Conservation (phyloP, 345 rosid genomes). For the Passiflora organensis region DNA sequence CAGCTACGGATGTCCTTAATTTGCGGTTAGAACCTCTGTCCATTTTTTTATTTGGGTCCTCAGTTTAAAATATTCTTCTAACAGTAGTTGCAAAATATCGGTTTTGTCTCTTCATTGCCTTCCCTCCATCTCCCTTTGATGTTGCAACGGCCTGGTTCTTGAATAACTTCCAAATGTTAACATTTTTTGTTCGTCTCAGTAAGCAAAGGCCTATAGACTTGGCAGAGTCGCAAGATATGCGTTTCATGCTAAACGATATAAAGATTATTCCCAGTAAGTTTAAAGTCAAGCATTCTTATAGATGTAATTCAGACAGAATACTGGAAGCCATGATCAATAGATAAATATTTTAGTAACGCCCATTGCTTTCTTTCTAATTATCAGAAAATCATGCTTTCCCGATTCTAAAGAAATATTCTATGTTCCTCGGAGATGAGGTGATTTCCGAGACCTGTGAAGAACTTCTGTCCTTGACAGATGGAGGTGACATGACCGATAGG, state of each 20-base stretch:
- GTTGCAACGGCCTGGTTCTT: background rate
- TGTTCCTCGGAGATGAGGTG: slow-evolving; percentile 29
- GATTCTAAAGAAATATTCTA: slow-evolving; percentile 26
- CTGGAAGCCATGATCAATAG: background rate
- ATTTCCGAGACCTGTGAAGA: slow-evolving; percentile 29
- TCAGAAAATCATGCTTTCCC: slow-evolving; percentile 46
- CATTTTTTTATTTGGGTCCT: slow-evolving; percentile 1
- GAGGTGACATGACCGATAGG: slow-evolving; percentile 30
- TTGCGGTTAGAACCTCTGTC: slow-evolving; percentile 51
- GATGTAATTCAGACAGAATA: background rate
- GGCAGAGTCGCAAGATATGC: slow-evolving; percentile 80
- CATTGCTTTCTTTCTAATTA: slow-evolving; percentile 13
- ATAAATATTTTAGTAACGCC: slow-evolving; percentile 23
- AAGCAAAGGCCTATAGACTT: slow-evolving; percentile 75
- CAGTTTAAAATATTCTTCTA: background rate
- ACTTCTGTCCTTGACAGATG: slow-evolving; percentile 22
- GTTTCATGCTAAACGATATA: slow-evolving; percentile 57
- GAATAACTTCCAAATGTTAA: slow-evolving; percentile 16
- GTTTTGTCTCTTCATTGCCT: background rate
- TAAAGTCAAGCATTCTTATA: background rate
- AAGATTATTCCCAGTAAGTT: slow-evolving; percentile 62
- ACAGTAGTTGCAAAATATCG: no score
- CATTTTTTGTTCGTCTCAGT: slow-evolving; percentile 31
- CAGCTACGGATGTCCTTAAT: slow-evolving; percentile 64
- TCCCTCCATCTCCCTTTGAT: background rate